These are phyloP conservation scores for Extremus antarcticus DNA, from an alignment of 495 filamentous ascomycete genomes.

Conservation along the genomic window DNA sequence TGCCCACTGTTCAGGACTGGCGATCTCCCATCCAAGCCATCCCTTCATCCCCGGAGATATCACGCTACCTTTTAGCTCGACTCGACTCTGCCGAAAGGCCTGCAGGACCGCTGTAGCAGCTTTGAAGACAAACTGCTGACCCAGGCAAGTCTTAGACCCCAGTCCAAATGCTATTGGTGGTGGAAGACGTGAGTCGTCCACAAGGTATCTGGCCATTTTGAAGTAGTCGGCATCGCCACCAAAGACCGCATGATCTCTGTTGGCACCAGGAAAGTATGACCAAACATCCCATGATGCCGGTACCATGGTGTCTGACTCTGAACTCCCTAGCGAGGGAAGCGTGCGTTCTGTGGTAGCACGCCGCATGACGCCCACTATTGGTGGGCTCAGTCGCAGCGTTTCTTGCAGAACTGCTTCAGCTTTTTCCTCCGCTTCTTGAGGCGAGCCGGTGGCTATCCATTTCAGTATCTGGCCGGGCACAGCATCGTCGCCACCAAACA, in stretches of 20 bases:
- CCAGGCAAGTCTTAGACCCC: constrained; percentile 25
- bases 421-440: not conserved
- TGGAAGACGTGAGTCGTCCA: not conserved
- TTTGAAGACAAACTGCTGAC: constrained; percentile 12
- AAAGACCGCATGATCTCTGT: constrained; percentile 17
- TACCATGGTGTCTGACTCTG: constrained; percentile 6
- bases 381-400: constrained; percentile 14
- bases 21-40: constrained; percentile 23
- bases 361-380: constrained; percentile 23
- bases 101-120: constrained; percentile 13
- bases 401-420: constrained; percentile 13
- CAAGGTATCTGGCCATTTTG: constrained; percentile 9
- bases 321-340: not conserved
- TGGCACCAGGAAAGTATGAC: constrained; percentile 26
- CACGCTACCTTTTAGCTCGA: constrained; percentile 7
- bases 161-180: constrained; percentile 22
- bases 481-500: not conserved
- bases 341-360: constrained; percentile 11
- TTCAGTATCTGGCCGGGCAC: not conserved
- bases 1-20: constrained; percentile 20
- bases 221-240: constrained; percentile 18
- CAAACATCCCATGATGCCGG: constrained; percentile 24
- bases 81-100: not conserved
- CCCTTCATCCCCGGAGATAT: constrained; percentile 17
- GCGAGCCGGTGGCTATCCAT: not conserved